Conservation (phyloP, 1,139 yeast species). For the Sugiyamaella sp. region DNA sequence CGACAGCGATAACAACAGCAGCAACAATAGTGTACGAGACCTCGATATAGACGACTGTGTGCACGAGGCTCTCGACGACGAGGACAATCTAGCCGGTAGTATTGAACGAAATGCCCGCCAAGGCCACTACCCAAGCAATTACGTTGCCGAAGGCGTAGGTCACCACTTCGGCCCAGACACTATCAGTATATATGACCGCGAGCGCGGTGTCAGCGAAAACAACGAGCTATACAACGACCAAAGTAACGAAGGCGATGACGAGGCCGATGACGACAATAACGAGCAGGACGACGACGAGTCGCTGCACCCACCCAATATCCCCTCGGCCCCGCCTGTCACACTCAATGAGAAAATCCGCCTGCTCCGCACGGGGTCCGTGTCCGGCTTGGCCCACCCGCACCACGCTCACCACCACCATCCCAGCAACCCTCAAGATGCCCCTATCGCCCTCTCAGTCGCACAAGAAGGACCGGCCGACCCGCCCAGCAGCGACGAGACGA, state of each 20-base stretch:
- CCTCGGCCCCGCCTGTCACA: slow-evolving; percentile 40
- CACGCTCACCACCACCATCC: slow-evolving; percentile 10
- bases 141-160: background rate
- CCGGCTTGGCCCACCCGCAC: slow-evolving; percentile 20
- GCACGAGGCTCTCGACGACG: slow-evolving; percentile 1
- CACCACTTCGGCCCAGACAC: background rate
- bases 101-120: slow-evolving; percentile 4
- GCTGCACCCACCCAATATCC: slow-evolving; percentile 32
- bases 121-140: slow-evolving; percentile 7
- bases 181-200: background rate
- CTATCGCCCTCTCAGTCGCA: background rate
- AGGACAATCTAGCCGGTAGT: slow-evolving; percentile 1
- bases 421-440: background rate
- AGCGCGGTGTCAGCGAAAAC: background rate
- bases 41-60: slow-evolving; percentile 7
- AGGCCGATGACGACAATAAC: slow-evolving; percentile 9
- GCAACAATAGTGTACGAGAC: background rate
- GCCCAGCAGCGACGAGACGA: background rate
- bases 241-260: slow-evolving; percentile 15
- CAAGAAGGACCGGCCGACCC: background rate
- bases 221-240: slow-evolving; percentile 7
- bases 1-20: background rate
- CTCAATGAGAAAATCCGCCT: slow-evolving; percentile 39
- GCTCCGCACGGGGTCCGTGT: slow-evolving; percentile 37
- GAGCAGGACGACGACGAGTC: slow-evolving; percentile 12